Base-by-base conservation (phyloP, 2,329 filamentous ascomycete genomes). In the Colletotrichum sp. region DNA sequence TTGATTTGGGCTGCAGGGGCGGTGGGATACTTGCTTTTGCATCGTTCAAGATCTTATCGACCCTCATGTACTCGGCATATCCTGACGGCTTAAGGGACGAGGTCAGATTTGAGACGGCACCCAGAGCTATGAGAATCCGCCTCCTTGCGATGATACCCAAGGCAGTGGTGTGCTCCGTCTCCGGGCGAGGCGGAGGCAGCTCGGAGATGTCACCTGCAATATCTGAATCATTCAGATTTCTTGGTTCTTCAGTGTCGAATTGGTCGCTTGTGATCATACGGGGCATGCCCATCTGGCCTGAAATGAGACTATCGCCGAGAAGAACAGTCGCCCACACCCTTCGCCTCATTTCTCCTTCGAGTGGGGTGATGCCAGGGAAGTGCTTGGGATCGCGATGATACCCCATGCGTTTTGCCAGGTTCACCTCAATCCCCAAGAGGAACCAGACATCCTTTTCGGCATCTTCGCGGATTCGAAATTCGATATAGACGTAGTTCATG, bases 241-340 rank as follows among this genome's bases (percentile, higher is more conserved):
- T 80, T 2, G 88, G 88, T 44, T 84, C 82, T 18, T 80, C 77
- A 0, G 87, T 87, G 73, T 90, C 88, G 44, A 81, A 82, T 16
- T 86, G 82, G 21, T 83, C 80, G 8, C 84, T 81, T 7, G 83
- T 82, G 13, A 89, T 82, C 79, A 88, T 84, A 3, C 84, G 83
- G 2, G 88, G 88, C 24, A 89, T 78, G 3, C 88, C 88, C 73
- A 89, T 83, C 65, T 89, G 87, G 15, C 85, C 84, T 1, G 87
- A 88, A 6, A 88, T 82, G 0, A 86, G 78, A 4, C 87, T 80
- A 60, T 89, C 88, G 5, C 86, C 79, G 69, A 86, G 83, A 18
- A 84, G 80, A 6, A 88, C 79, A 0, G 83, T 81, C 8, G 83
- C 81, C 87, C 88, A 89, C 0, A 85, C 78, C 2, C 88, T 81